Conservation (phyloP, 2,329 filamentous ascomycete genomes). For the Talaromyces sp. region DNA sequence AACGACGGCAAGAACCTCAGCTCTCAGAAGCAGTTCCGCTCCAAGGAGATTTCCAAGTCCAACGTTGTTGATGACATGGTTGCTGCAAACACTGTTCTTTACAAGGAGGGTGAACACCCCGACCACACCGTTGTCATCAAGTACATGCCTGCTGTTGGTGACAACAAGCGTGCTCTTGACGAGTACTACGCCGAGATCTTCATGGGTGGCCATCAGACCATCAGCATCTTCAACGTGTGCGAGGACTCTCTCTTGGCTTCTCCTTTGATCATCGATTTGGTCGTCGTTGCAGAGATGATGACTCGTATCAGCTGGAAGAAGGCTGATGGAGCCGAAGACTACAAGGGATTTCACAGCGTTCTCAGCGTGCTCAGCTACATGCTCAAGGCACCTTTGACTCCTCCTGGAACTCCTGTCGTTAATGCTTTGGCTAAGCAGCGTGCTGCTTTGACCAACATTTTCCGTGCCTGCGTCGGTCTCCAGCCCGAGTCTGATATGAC, state of each 20-base stretch:
- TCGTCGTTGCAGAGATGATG: constrained; percentile 94
- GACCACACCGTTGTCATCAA: constrained; percentile 99
- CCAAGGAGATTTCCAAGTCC: constrained; percentile 99
- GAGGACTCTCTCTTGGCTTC: constrained; percentile 96
- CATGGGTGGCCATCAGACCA: constrained; percentile 96
- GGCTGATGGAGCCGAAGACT: constrained; percentile 63
- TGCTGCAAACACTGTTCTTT: constrained; percentile 86
- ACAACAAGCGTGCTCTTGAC: constrained; percentile 97
- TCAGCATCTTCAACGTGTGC: constrained; percentile 97
- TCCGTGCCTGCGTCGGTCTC: constrained; percentile 93
- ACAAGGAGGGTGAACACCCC: constrained; percentile 88
- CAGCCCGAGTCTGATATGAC: constrained; percentile 99
- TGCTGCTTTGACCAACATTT: constrained; percentile 91
- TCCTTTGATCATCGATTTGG: constrained; percentile 94
- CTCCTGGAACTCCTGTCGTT: constrained; percentile 90
- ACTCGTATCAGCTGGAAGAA: constrained; percentile 96
- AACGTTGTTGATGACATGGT: constrained; percentile 99
- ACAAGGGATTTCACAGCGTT: constrained; percentile 93
- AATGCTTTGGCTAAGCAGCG: constrained; percentile 97
- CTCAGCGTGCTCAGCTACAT: constrained; percentile 98
- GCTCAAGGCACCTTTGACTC: constrained; percentile 91
- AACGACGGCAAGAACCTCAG: constrained; percentile 99
- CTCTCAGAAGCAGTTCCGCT: constrained; percentile 97
- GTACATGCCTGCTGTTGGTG: constrained; percentile 98
- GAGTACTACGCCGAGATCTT: constrained; percentile 99